Base-by-base conservation (phyloP, 164 flowering plant genomes). In the Vitis riparia region DNA sequence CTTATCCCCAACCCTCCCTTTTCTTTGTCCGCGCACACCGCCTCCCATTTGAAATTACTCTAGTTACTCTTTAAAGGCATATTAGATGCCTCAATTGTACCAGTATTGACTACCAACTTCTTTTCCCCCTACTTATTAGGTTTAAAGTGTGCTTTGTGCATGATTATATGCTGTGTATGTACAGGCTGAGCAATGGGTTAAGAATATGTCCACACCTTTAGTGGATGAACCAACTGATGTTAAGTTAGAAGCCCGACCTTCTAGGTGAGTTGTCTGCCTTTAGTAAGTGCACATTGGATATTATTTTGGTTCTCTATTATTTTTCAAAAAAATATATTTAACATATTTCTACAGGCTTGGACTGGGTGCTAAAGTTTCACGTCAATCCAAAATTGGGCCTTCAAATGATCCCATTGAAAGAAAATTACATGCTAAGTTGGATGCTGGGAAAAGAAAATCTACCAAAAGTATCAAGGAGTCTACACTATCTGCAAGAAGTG, bases 391-490 rank as follows among this genome's bases (percentile, higher is more conserved):
- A 62, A 3, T 51, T 9, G 68, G 68, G 68, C 68, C 68, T 59
- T 83, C 81, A 29, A 68, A 78, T 62, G 82, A 85, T 62, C 90
- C 91, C 2, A 74, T 85, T 17, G 89, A 82, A 70, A 86, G 80
- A 71, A 89, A 79, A 71, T 71, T 91, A 52, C 74, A 66, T 60
- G 80, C 82, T 50, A 85, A 83, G 70, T 71, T 89, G 71, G 69
- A 77, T 58, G 78, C 76, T 56, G 72, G 67, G 47, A 88, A 85
- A 71, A 85, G 80, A 69, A 77, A 77, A 75, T 82, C 77, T 59
- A 72, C 80, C n/a, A 77, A 75, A 69, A 57, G 11, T 29, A 30
- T 59, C 19, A 85, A 79, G 61, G 86, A 81, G 50, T 73, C 80
- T 15, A 64, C 15, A 0, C 63, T 62, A 19, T 51, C 44, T 37